A percentile compares a stretch with the other conserved stretches of the same genome.
Evolutionary conservation across 1,139 yeast species (phyloP).

Genomic region (Pichia norvegensis): DNA sequence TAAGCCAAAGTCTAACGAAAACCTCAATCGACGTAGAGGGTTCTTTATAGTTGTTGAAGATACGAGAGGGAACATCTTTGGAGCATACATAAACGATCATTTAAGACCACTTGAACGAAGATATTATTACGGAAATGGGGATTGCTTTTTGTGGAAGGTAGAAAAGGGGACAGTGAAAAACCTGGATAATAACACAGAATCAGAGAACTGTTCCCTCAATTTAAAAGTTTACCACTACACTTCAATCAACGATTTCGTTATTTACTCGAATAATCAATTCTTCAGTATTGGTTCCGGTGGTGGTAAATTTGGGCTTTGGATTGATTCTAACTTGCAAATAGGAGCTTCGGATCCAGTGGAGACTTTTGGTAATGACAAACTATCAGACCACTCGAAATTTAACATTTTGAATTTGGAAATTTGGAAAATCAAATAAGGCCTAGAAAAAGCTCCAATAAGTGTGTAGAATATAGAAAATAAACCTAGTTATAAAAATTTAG

Average conservation of each 20-base stretch:
- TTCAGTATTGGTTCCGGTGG: constrained; percentile 87
- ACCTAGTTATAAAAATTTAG: neutral
- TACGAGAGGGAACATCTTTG: constrained; percentile 57
- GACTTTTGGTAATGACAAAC: constrained; percentile 85
- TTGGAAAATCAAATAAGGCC: constrained; percentile 50
- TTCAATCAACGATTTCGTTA: constrained; percentile 77
- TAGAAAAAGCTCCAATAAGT: no score
- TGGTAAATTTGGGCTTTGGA: constrained; percentile 90
- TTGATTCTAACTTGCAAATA: constrained; percentile 61
- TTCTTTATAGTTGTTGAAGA: constrained; percentile 67
- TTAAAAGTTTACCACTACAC: constrained; percentile 85
- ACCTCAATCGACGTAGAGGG: constrained; percentile 43
- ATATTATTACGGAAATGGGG: constrained; percentile 88
- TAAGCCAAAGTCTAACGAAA: constrained; percentile 20
- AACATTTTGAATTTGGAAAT: constrained; percentile 72
- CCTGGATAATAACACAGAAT: constrained; percentile 5
- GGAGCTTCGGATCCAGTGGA: constrained; percentile 76
- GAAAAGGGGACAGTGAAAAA: constrained; percentile 33
- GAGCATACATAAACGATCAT: constrained; percentile 74
- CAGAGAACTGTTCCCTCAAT: constrained; percentile 9
- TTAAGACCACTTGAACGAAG: constrained; percentile 62
- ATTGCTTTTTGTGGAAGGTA: constrained; percentile 83
- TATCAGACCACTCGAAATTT: constrained; percentile 59
- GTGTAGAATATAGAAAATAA: no score
- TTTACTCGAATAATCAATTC: constrained; percentile 72